Evolutionary conservation across 441 rosid species (phyloP), one percentile per base, ranked within the genome.

Genomic region (Dalechampia spathulata): DNA sequence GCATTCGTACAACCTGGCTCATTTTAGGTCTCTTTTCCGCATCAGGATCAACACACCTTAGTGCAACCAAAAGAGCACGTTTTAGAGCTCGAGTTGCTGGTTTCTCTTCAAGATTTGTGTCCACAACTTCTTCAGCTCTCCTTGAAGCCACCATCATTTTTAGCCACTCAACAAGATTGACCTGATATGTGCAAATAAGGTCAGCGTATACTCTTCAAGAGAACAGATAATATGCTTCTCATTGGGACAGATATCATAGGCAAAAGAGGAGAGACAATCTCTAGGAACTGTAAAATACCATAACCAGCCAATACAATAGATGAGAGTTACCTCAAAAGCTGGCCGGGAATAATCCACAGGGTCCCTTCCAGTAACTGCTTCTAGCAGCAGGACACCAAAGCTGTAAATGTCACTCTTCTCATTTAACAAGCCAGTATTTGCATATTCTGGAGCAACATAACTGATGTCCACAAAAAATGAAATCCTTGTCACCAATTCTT

Each of bases 391-490:
- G 21, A 93, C 99, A 28, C 99, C 99, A 36, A 87, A 93, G 76
- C 99, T 90, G 61, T 90, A 93, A 34, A 90, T 80, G 67, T 93
- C 99, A 27, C 96, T 93, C 82, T 75, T 93, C 78, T 93, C 97
- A 43, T 93, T 93, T 63, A 90, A 64, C 75, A 93, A 64, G 57
- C 99, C 99, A 5, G 91, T 79, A 66, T 93, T 90, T 21, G 99
- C 99, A 75, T 93, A 93, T 73, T 93, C 97, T 0, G 99, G 97
- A 51, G 99, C 97, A 65, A 93, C 96, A 64, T 93, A 93, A 51
- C 99, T 90, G 79, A 52, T 47, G 63, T 49, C 13, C 53, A 65
- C n/a, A 41, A 30, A 27, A 16, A 37, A 13, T 1, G 20, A 37
- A 52, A 58, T 34, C 12, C 43, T 16, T 12, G 17, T 56, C 36